Evolutionary conservation across 352 stramenopile genomes (phyloP), one percentile per base, ranked within the genome.

Genomic region (Phytopythium delawarense): DNA sequence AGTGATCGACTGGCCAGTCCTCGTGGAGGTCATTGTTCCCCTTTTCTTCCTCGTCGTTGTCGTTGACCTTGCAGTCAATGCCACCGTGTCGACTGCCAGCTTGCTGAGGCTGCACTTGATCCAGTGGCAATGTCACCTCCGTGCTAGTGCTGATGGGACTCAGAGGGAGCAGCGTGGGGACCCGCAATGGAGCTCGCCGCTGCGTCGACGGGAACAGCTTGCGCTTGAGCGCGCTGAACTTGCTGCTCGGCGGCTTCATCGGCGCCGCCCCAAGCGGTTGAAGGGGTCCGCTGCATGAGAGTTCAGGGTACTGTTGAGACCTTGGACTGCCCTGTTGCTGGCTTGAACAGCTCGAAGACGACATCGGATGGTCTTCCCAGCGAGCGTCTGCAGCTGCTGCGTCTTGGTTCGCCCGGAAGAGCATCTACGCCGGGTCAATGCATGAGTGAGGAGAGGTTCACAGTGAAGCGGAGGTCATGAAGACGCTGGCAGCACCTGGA

Each of bases 131-230:
- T 23, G 42, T 15, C 35, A 40, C 12, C 9, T 11, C 12, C 35
- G 16, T 21, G 20, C 15, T 34, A 6, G 46, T 37, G 25, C 50
- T 67, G 34, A 82, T 79, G 1, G 79, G 79, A 64, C 75, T 88
- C 42, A 75, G 62, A 9, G 54, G 54, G 25, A 81, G 18, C 2
- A 88, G 57, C 21, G 76, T 71, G 7, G 79, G 75, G 25, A 87
- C 75, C 2, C 67, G 65, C 20, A 59, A 61, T 34, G 79, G 77
- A 32, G 79, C 64, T 11, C 75, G 71, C 18, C 79, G 79, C 64
- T 81, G 77, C 20, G 70, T 70, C 18, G 67, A 78, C 13, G 77
- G 77, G 52, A 88, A 88, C 1, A 88, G 44, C 37, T 87, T 87
- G 7, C 79, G 66, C 61, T 87, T 87, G 55, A 88, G 57, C 13